These are phyloP conservation scores for Apiospora rasikravindrae DNA, from an alignment of 2,329 filamentous ascomycete genomes.

Conservation along the genomic window DNA sequence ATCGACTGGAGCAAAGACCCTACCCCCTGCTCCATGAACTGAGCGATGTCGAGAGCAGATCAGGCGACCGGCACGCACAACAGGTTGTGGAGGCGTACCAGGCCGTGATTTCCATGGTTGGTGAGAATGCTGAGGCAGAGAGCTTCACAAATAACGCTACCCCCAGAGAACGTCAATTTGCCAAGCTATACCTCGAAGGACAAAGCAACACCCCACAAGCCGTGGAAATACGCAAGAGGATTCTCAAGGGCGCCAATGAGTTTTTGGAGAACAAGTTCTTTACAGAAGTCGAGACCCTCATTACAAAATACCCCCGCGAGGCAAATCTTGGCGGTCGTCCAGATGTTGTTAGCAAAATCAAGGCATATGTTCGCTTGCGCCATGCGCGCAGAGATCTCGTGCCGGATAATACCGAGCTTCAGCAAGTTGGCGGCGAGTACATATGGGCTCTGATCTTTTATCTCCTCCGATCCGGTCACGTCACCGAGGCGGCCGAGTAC, in stretches of 20 bases:
- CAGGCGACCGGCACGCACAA: slow-evolving; percentile 72
- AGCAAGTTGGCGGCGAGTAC: slow-evolving; percentile 80
- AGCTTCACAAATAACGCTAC: slow-evolving; percentile 65
- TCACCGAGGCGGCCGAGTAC: slow-evolving; percentile 84
- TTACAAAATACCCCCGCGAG: slow-evolving; percentile 84
- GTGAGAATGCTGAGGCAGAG: slow-evolving; percentile 69
- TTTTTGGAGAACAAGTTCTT: slow-evolving; percentile 86
- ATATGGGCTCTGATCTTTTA: slow-evolving; percentile 96
- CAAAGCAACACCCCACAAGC: slow-evolving; percentile 67
- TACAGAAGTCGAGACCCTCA: slow-evolving; percentile 74
- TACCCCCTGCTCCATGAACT: slow-evolving; percentile 81
- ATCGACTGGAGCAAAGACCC: slow-evolving; percentile 67
- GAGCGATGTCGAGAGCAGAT: slow-evolving; percentile 72
- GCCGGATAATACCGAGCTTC: slow-evolving; percentile 79
- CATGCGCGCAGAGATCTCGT: slow-evolving; percentile 82
- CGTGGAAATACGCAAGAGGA: slow-evolving; percentile 74
- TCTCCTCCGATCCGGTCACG: slow-evolving; percentile 82
- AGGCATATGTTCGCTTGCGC: slow-evolving; percentile 86
- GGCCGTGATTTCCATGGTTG: slow-evolving; percentile 78
- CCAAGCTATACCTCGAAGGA: slow-evolving; percentile 77
- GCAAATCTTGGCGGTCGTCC: slow-evolving; percentile 89
- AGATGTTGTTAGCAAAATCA: slow-evolving; percentile 86
- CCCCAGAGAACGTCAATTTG: slow-evolving; percentile 77
- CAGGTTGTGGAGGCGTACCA: slow-evolving; percentile 84
- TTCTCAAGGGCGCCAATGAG: slow-evolving; percentile 77